These are phyloP conservation scores for Chiua virens DNA, from an alignment of 768 basidiomycete species.

Conservation along the genomic window DNA sequence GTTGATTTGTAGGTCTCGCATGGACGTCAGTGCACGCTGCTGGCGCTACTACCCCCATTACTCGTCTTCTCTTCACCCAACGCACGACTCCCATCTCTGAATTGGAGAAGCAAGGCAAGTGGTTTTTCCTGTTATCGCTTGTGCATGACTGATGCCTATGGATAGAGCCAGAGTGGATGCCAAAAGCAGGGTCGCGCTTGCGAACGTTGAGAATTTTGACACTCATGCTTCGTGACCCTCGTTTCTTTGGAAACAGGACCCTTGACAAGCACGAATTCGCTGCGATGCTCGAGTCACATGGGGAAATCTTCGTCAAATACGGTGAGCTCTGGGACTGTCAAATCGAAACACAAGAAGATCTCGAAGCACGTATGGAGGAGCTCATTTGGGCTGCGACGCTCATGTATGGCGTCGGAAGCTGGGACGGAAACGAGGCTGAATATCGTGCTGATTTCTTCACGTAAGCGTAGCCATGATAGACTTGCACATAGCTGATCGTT, in stretches of 20 bases:
- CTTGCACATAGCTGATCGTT: slow-evolving; percentile 2
- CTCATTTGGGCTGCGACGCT: slow-evolving; percentile 54
- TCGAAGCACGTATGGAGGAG: slow-evolving; percentile 60
- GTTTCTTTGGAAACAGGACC: slow-evolving; percentile 32
- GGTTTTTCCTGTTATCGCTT: neutral
- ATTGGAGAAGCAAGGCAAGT: slow-evolving; percentile 20
- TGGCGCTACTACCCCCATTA: slow-evolving; percentile 36
- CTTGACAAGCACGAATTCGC: slow-evolving; percentile 37
- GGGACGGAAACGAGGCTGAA: slow-evolving; percentile 32
- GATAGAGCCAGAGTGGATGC: slow-evolving; percentile 26
- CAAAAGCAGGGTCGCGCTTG: slow-evolving; percentile 33
- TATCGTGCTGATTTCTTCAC: slow-evolving; percentile 69
- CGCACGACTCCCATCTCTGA: slow-evolving; percentile 22
- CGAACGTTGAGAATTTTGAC: slow-evolving; percentile 53
- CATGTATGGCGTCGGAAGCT: slow-evolving; percentile 63
- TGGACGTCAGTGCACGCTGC: slow-evolving; percentile 51
- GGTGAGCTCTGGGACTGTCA: slow-evolving; percentile 49
- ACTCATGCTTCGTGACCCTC: slow-evolving; percentile 51
- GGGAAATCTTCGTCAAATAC: slow-evolving; percentile 42
- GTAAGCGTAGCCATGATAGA: slow-evolving; percentile 39
- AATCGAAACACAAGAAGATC: slow-evolving; percentile 33
- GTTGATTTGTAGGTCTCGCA: slow-evolving; percentile 51
- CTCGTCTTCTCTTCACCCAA: slow-evolving; percentile 31
- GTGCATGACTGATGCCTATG: neutral
- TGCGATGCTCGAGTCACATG: slow-evolving; percentile 36